Conservation (phyloP, 805 yeast genomes). For the Candida easanensis region DNA sequence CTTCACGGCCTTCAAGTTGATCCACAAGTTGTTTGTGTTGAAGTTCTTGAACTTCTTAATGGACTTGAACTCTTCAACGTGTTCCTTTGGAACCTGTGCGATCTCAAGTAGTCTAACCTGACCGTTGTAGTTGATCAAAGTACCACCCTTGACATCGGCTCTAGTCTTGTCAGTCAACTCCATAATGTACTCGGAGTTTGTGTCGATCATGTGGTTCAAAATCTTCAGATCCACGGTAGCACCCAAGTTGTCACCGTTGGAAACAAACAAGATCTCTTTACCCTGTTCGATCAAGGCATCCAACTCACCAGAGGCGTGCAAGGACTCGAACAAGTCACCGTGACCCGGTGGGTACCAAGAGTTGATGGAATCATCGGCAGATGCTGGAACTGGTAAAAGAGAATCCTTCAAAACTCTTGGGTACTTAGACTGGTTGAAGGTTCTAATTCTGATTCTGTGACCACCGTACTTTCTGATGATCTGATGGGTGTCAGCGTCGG, state of each 20-base stretch:
- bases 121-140: constrained; percentile 93
- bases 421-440: constrained; percentile 97
- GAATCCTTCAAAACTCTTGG: constrained; percentile 96
- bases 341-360: constrained; percentile 99
- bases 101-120: constrained; percentile 91
- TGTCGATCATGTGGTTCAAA: constrained; percentile 87
- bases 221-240: constrained; percentile 95
- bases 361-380: constrained; percentile 68
- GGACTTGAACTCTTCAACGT: constrained; percentile 95
- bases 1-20: constrained; percentile 90
- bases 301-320: constrained; percentile 86
- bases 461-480: constrained; percentile 96
- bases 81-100: constrained; percentile 98
- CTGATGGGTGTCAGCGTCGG: constrained; percentile 92
- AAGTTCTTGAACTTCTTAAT: constrained; percentile 97
- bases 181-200: constrained; percentile 94
- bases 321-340: constrained; percentile 93
- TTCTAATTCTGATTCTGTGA: constrained; percentile 89
- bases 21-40: constrained; percentile 98
- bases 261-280: constrained; percentile 90
- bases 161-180: constrained; percentile 98
- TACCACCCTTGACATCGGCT: constrained; percentile 99
- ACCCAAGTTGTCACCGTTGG: constrained; percentile 98
- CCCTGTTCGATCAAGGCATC: constrained; percentile 89
- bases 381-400: constrained; percentile 88